Conservation (phyloP, 1,284 basidiomycete species). For the Phlebopus sp. region DNA sequence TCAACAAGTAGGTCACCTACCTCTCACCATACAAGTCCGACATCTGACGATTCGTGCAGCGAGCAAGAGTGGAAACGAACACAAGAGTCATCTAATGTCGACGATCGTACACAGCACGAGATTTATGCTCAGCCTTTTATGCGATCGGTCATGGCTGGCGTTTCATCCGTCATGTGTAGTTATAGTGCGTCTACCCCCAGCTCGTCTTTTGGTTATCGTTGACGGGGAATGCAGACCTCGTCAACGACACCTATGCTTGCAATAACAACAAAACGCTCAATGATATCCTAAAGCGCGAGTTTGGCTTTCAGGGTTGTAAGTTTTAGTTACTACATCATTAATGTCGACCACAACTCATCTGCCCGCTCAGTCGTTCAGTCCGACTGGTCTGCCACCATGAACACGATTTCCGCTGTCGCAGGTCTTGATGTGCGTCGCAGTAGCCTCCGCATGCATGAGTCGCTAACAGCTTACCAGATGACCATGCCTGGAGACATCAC, state of each 20-base stretch:
- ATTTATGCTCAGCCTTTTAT: conserved; percentile 60
- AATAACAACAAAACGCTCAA: conserved; percentile 50
- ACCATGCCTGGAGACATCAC: conserved; percentile 43
- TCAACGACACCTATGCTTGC: conserved; percentile 47
- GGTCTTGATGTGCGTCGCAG: conserved; percentile 43
- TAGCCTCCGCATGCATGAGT: neutral
- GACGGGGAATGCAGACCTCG: conserved; percentile 8
- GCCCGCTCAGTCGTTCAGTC: conserved; percentile 28
- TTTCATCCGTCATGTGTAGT: conserved; percentile 71
- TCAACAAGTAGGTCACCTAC: conserved; percentile 45
- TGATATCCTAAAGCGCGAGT: conserved; percentile 50
- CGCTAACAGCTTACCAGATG: conserved; percentile 23
- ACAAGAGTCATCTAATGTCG: conserved; percentile 48
- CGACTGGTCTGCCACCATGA: conserved; percentile 45
- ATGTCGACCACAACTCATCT: neutral
- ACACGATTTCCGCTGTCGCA: conserved; percentile 35
- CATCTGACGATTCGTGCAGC: conserved; percentile 30
- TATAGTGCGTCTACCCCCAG: conserved; percentile 55
- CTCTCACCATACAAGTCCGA: neutral
- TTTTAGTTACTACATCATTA: neutral
- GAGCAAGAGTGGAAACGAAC: conserved; percentile 41
- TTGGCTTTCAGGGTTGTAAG: conserved; percentile 46
- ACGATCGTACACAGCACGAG: conserved; percentile 64
- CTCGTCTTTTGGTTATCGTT: conserved; percentile 31
- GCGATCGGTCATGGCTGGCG: conserved; percentile 48